A percentile compares a stretch with the other conserved stretches of the same genome.
Conservation (phyloP, 2,329 filamentous ascomycete genomes). For the Fragosphaeria purpurea region DNA sequence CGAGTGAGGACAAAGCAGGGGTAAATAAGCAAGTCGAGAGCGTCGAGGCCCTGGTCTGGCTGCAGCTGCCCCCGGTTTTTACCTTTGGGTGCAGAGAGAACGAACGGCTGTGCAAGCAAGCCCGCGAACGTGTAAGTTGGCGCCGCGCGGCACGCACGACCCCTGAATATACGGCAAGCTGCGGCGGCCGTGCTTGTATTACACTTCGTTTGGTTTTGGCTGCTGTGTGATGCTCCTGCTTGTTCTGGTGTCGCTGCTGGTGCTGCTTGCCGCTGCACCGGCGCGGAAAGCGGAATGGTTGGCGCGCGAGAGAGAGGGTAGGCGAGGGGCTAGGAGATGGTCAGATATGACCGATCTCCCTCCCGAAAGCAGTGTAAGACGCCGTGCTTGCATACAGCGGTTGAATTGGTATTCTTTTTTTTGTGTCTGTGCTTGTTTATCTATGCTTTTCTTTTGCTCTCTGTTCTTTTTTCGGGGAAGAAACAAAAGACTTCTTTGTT, state of each 20-base stretch:
- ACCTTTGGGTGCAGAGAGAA: too few relatives aligned
- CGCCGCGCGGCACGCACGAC: too few relatives aligned
- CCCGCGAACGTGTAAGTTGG: too few relatives aligned
- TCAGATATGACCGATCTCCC: conserved; percentile 9
- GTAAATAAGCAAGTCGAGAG: too few relatives aligned
- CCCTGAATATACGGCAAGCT: too few relatives aligned
- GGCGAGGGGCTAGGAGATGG: conserved; percentile 1
- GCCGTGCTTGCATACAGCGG: conserved; percentile 1
- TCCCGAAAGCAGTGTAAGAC: conserved; percentile 1
- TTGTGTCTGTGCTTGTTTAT: too few relatives aligned
- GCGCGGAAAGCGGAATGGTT: not conserved
- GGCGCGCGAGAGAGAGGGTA: not conserved
- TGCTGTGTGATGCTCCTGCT: not conserved
- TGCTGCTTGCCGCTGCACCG: conserved; percentile 2
- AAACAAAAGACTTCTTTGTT: too few relatives aligned
- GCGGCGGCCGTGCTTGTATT: not conserved
- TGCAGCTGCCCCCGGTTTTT: too few relatives aligned
- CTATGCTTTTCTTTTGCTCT: not conserved
- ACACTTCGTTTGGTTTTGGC: not conserved
- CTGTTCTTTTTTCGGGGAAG: not conserved
- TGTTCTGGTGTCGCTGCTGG: not conserved
- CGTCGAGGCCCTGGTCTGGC: too few relatives aligned
- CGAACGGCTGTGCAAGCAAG: too few relatives aligned
- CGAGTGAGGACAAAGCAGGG: too few relatives aligned
- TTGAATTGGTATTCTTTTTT: not conserved